Evolutionary conservation across 345 rosid species (phyloP), one percentile per base, ranked within the genome.

Genomic region (Turritis glabra): DNA sequence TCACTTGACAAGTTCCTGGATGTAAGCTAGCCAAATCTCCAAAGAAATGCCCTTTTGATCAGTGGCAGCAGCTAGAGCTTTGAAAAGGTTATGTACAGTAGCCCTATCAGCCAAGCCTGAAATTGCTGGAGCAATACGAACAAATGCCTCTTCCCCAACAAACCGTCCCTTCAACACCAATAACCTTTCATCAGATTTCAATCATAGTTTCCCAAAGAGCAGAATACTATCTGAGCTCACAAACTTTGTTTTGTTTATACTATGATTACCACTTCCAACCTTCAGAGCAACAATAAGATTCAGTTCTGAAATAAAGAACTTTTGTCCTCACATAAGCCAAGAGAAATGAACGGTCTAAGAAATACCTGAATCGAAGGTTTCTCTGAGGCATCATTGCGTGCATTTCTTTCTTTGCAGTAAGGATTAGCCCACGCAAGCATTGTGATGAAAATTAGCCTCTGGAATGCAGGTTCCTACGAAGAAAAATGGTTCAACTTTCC

Each of bases 381-480:
- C 62, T 50, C 83, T 2, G 80, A 72, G 65, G 70, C 54, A 67
- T 68, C 27, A 52, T 25, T 59, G 47, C 67, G 65, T 51, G 60
- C 64, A 65, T 72, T 75, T 75, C 74, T 74, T 74, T 60, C 87
- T 71, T 79, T 83, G 54, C 77, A 21, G 71, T 89, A 90, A 23
- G 99, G 97, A 84, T 79, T 89, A 47, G 81, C 88, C 97, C 97
- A 95, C 19, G 97, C 99, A 64, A 91, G 90, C 99, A 95, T 95
- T 47, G 97, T 92, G 68, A 95, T 86, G 81, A 91, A 95, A 66
- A 92, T 80, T 76, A 92, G 81, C 73, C 87, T 85, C 85, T 92
- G 97, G 75, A 95, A 92, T 64, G 97, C 97, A 74, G 91, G 90
- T 65, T 95, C 97, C 99, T 95, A 50, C 0, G 19, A 72, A 9